phyloP scores from a whole-genome alignment of 2,329 filamentous ascomycete genomes.

The Aschersonia sp. region DNA sequence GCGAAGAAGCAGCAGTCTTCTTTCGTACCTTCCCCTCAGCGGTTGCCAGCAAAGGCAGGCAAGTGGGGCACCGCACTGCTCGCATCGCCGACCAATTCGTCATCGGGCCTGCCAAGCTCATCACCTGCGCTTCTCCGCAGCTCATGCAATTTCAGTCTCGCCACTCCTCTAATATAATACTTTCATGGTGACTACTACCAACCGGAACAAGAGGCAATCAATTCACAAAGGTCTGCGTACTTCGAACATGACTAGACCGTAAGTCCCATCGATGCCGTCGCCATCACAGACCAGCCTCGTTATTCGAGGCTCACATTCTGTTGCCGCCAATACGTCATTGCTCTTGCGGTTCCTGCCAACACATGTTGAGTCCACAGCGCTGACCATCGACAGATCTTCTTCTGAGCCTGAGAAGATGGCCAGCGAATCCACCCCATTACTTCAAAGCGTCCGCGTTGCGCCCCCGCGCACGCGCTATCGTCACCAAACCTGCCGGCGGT shows the following conservation, averaged over 20 bases:
- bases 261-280: too few species aligned
- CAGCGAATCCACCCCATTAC: constrained; percentile 50
- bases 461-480: constrained; percentile 38
- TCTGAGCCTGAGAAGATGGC: constrained; percentile 17
- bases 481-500: constrained; percentile 46
- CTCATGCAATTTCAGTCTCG: not conserved
- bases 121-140: not conserved
- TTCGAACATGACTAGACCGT: too few species aligned
- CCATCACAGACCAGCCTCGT: too few species aligned
- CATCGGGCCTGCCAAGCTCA: not conserved
- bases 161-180: too few species aligned
- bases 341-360: not conserved
- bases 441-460: constrained; percentile 45
- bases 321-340: not conserved
- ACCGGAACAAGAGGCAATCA: too few species aligned
- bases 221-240: too few species aligned
- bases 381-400: constrained; percentile 3
- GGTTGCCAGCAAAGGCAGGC: too few species aligned
- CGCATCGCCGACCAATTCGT: not conserved
- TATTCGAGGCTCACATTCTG: too few species aligned
- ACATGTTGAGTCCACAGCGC: not conserved
- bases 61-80: not conserved
- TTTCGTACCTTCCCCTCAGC: too few species aligned
- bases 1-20: too few species aligned
- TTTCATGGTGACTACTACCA: too few species aligned